phyloP scores from a whole-genome alignment of 1,139 yeast species.

The Suhomyces terraborum region DNA sequence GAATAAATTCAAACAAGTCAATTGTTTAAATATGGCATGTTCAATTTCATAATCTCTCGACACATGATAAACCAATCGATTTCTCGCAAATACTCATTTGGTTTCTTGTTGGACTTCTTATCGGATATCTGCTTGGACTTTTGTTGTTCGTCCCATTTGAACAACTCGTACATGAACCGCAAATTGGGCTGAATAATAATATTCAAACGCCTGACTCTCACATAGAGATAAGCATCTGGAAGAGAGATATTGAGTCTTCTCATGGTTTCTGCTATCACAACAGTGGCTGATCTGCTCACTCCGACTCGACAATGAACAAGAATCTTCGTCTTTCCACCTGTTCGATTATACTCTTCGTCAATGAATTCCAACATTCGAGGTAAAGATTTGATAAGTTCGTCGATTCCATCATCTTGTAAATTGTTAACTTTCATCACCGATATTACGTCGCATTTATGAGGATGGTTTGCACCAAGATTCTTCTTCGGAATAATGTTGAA shows the following conservation, averaged over 20 bases:
- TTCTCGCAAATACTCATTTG: constrained; percentile 51
- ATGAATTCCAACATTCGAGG: constrained; percentile 41
- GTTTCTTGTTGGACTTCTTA: constrained; percentile 21
- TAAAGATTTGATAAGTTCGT: constrained; percentile 38
- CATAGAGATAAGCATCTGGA: constrained; percentile 48
- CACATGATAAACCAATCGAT: constrained; percentile 93
- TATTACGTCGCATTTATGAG: constrained; percentile 22
- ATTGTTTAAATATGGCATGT: constrained; percentile 53
- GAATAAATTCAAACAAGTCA: too few species aligned
- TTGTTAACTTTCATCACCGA: constrained; percentile 49
- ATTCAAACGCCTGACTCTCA: constrained; percentile 48
- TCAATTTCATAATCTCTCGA: constrained; percentile 76
- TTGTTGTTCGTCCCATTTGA: constrained; percentile 50
- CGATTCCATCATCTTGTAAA: constrained; percentile 52
- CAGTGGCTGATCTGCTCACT: constrained; percentile 52
- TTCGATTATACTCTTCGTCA: constrained; percentile 31
- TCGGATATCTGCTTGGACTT: constrained; percentile 20
- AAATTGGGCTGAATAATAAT: constrained; percentile 53
- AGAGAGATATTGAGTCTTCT: constrained; percentile 37
- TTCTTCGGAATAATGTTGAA: constrained; percentile 24
- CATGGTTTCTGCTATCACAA: constrained; percentile 53
- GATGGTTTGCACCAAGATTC: constrained; percentile 6
- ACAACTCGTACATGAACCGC: constrained; percentile 50
- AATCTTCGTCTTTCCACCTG: constrained; percentile 37
- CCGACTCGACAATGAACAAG: constrained; percentile 55